Evolutionary conservation across 176 grass and related monocot species (phyloP).

Genomic region (Ensete ventricosum): DNA sequence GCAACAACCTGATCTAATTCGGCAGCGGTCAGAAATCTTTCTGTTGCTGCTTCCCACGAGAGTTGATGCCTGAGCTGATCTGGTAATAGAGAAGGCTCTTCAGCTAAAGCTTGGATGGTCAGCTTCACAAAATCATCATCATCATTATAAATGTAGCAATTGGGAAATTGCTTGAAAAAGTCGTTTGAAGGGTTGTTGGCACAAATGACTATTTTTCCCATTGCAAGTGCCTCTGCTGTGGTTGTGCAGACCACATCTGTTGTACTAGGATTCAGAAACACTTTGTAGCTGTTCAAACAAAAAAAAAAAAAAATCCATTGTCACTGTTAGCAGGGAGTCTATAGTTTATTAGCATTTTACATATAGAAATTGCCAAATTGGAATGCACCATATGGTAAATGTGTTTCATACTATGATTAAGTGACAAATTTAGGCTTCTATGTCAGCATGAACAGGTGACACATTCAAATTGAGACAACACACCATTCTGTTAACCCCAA

Average conservation of each 20-base stretch:
- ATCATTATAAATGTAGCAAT: slow-evolving; percentile 67
- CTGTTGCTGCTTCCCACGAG: slow-evolving; percentile 90
- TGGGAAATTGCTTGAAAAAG: slow-evolving; percentile 96
- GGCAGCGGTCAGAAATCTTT: slow-evolving; percentile 57
- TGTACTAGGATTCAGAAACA: slow-evolving; percentile 95
- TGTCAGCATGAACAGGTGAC: too few relatives aligned
- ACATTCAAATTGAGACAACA: neutral
- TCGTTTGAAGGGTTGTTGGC: slow-evolving; percentile 93
- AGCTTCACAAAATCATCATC: slow-evolving; percentile 74
- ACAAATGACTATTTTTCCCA: slow-evolving; percentile 95
- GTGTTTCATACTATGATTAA: too few relatives aligned
- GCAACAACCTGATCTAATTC: slow-evolving; percentile 31
- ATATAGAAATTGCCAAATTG: neutral
- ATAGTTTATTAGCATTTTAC: neutral
- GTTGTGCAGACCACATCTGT: slow-evolving; percentile 95
- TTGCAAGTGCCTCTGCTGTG: slow-evolving; percentile 81
- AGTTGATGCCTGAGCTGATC: slow-evolving; percentile 45
- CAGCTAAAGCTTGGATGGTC: slow-evolving; percentile 49
- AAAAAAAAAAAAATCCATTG: slow-evolving; percentile 17
- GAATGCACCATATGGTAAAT: too few relatives aligned
- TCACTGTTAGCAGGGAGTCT: slow-evolving; percentile 16
- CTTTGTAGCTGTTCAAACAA: slow-evolving; percentile 52
- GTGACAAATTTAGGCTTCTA: too few relatives aligned
- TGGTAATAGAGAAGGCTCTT: slow-evolving; percentile 61
- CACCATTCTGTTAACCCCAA: neutral